phyloP scores from a whole-genome alignment of 371 early-diverging fungal species.

The Mucor lusitanicus region DNA sequence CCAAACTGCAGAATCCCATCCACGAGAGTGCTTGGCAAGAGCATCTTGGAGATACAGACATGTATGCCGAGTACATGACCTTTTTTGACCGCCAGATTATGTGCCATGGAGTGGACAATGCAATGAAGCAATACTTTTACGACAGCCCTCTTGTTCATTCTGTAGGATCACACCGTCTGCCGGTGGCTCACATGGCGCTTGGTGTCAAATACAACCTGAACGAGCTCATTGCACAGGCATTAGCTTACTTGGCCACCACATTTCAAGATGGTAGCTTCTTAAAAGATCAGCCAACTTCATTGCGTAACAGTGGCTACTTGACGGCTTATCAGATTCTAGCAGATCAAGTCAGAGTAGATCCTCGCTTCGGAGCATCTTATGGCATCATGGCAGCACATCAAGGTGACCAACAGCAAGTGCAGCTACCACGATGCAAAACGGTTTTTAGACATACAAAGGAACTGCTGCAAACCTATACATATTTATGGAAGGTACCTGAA shows the following conservation, averaged over 20 bases:
- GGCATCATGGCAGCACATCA: neutral
- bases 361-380: slow-evolving; percentile 1
- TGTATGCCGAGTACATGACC: slow-evolving; percentile 25
- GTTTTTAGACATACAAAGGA: slow-evolving; percentile 1
- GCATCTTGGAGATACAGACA: slow-evolving; percentile 23
- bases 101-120: slow-evolving; percentile 18
- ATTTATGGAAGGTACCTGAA: neutral
- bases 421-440: neutral
- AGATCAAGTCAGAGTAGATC: slow-evolving; percentile 12
- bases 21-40: slow-evolving; percentile 23
- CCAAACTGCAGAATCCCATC: slow-evolving; percentile 4
- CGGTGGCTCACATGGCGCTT: slow-evolving; percentile 33
- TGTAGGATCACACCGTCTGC: slow-evolving; percentile 20
- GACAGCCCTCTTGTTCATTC: slow-evolving; percentile 11
- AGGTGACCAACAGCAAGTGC: neutral
- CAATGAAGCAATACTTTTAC: slow-evolving; percentile 22
- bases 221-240: slow-evolving; percentile 25
- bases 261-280: slow-evolving; percentile 14
- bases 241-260: slow-evolving; percentile 35
- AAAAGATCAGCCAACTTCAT: neutral
- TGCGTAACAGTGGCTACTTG: neutral
- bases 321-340: slow-evolving; percentile 10
- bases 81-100: slow-evolving; percentile 32
- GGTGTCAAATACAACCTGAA: slow-evolving; percentile 29
- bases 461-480: slow-evolving; percentile 4